Evolutionary conservation across 176 grass and related monocot species (phyloP).

Genomic region (Rhynchospora breviuscula): DNA sequence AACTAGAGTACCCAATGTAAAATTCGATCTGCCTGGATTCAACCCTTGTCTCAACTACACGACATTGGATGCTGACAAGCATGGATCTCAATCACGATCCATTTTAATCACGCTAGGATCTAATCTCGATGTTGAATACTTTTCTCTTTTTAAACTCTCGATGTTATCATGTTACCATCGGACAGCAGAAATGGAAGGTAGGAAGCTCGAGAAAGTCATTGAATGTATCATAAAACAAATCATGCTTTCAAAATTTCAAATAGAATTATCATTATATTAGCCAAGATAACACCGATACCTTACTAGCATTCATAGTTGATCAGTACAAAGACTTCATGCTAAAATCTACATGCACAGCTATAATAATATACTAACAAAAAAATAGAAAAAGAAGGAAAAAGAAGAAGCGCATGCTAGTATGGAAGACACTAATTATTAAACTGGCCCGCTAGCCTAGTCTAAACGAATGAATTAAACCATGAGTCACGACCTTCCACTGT

Average conservation of each 20-base stretch:
- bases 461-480: slow-evolving; percentile 75
- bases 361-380: slow-evolving; percentile 20
- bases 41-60: too few species aligned
- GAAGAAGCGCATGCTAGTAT: slow-evolving; percentile 42
- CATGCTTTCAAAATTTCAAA: background rate
- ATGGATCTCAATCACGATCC: too few species aligned
- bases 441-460: slow-evolving; percentile 42
- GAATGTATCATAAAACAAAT: background rate
- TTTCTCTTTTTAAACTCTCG: too few species aligned
- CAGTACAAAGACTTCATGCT: slow-evolving; percentile 1
- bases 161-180: too few species aligned
- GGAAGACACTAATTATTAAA: slow-evolving; percentile 57
- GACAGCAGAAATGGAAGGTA: background rate
- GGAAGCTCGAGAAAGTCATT: background rate
- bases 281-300: background rate
- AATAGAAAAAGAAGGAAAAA: background rate
- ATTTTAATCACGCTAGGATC: too few species aligned
- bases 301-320: slow-evolving; percentile 11
- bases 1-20: too few species aligned
- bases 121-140: too few species aligned
- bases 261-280: background rate
- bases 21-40: too few species aligned
- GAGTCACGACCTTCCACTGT: slow-evolving; percentile 16
- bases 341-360: slow-evolving; percentile 19
- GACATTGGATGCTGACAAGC: too few species aligned